These are phyloP conservation scores for Chalaropsis thielavioides DNA, from an alignment of 2,329 filamentous ascomycete species.

Conservation along the genomic window DNA sequence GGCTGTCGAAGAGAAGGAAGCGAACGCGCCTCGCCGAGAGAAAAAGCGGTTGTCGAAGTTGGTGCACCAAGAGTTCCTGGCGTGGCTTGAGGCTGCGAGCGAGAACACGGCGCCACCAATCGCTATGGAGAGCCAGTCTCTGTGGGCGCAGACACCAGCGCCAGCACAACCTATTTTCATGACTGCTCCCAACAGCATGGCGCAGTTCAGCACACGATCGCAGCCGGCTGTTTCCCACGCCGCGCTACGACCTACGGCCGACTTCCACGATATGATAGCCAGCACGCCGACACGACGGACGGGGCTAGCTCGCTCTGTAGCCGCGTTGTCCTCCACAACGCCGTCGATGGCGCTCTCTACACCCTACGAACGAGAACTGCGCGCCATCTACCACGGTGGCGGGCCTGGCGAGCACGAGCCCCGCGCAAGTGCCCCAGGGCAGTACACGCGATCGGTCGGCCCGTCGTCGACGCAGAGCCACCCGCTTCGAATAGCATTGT, in stretches of 20 bases:
- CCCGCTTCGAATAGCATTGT: conserved; percentile 11
- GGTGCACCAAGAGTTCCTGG: conserved; percentile 10
- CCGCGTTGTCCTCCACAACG: conserved; percentile 30
- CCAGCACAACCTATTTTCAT: neutral
- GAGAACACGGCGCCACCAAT: neutral
- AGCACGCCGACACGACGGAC: conserved; percentile 36
- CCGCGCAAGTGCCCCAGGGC: neutral
- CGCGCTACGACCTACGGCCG: neutral
- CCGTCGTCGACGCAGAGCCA: neutral
- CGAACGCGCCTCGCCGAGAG: conserved; percentile 18
- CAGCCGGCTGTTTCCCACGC: conserved; percentile 2
- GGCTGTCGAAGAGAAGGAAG: conserved; percentile 16
- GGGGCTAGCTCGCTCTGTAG: conserved; percentile 28
- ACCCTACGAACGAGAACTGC: conserved; percentile 28
- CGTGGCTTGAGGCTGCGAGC: conserved; percentile 12
- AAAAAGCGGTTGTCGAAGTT: conserved; percentile 14
- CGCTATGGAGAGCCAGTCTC: neutral
- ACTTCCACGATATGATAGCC: conserved; percentile 20
- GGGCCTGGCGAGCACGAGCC: conserved; percentile 15
- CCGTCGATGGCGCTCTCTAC: conserved; percentile 31
- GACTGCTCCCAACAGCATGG: conserved; percentile 9
- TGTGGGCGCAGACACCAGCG: conserved; percentile 13
- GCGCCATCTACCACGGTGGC: conserved; percentile 18
- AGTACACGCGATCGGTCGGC: neutral
- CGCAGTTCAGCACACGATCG: conserved; percentile 13